phyloP scores from a whole-genome alignment of 768 basidiomycete species.

The Naganishia friedmannii region DNA sequence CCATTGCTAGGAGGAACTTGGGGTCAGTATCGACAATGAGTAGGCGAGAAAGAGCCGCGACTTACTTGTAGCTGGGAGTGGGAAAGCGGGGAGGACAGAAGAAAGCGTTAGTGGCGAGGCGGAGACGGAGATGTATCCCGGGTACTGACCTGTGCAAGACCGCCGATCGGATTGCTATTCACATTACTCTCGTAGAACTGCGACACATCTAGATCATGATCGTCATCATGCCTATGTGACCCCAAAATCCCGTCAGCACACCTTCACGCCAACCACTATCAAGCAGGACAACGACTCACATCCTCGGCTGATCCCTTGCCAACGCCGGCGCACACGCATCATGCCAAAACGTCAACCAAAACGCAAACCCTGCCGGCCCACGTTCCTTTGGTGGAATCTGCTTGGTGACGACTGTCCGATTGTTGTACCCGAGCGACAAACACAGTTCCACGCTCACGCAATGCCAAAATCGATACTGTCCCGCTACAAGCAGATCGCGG shows the following conservation, averaged over 20 bases:
- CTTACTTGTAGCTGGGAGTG: background rate
- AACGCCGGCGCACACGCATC: slow-evolving; percentile 81
- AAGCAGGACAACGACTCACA: slow-evolving; percentile 54
- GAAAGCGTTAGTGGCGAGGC: background rate
- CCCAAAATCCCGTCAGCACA: background rate
- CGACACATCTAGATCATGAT: slow-evolving; percentile 12
- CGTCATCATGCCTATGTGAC: slow-evolving; percentile 9
- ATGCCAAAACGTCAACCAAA: slow-evolving; percentile 73
- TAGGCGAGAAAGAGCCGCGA: background rate
- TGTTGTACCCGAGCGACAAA: slow-evolving; percentile 38
- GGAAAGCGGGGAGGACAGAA: background rate
- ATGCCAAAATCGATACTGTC: slow-evolving; percentile 17
- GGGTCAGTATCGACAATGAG: background rate
- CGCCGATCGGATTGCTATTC: slow-evolving; percentile 16
- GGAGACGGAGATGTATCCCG: background rate
- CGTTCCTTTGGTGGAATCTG: slow-evolving; percentile 37
- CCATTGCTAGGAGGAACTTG: slow-evolving; percentile 62
- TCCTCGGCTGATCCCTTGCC: slow-evolving; percentile 76
- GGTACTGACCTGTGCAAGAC: background rate
- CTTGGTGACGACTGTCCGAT: slow-evolving; percentile 32
- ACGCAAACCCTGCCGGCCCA: slow-evolving; percentile 60
- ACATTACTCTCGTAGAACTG: slow-evolving; percentile 18
- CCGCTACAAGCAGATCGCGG: slow-evolving; percentile 23
- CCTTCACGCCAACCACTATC: background rate
- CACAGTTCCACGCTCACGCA: slow-evolving; percentile 33